Evolutionary conservation across 495 filamentous ascomycete species (phyloP).

Genomic region (Diplogelasinospora grovesii): DNA sequence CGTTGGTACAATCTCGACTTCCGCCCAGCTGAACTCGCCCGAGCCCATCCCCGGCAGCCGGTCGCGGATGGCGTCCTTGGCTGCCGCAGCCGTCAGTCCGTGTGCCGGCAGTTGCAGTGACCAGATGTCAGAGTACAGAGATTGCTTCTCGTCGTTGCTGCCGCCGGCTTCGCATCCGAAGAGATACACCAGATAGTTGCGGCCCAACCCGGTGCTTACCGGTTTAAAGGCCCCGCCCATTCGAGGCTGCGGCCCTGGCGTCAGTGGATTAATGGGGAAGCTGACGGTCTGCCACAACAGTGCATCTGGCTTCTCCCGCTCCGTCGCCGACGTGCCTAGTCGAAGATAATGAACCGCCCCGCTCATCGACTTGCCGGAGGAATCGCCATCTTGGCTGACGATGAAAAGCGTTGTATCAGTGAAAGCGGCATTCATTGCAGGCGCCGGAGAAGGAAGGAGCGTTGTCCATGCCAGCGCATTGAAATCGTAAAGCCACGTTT

Average conservation of each 20-base stretch:
- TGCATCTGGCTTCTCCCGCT: conserved; percentile 22
- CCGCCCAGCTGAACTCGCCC: conserved; percentile 39
- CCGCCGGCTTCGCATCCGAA: conserved; percentile 29
- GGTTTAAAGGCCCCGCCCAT: conserved; percentile 38
- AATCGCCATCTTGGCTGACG: conserved; percentile 24
- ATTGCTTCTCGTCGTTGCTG: background rate
- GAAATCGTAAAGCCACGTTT: conserved; percentile 45
- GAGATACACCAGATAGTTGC: conserved; percentile 47
- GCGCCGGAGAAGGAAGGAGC: background rate
- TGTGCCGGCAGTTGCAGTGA: conserved; percentile 44
- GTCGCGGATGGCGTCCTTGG: conserved; percentile 43
- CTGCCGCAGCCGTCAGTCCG: conserved; percentile 38
- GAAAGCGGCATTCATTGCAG: conserved; percentile 32
- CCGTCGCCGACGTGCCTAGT: conserved; percentile 23
- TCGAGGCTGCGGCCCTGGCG: conserved; percentile 39
- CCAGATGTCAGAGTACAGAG: conserved; percentile 39
- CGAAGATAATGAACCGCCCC: conserved; percentile 38
- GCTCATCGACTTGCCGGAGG: conserved; percentile 20
- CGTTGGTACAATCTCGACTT: conserved; percentile 41
- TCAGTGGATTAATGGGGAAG: conserved; percentile 40
- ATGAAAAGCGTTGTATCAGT: conserved; percentile 37
- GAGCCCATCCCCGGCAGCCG: conserved; percentile 31
- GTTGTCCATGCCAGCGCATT: conserved; percentile 34
- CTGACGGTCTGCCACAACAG: conserved; percentile 35
- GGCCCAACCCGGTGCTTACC: conserved; percentile 42